phyloP scores from a whole-genome alignment of 2,329 filamentous ascomycete genomes.

The Colletotrichum filicis region DNA sequence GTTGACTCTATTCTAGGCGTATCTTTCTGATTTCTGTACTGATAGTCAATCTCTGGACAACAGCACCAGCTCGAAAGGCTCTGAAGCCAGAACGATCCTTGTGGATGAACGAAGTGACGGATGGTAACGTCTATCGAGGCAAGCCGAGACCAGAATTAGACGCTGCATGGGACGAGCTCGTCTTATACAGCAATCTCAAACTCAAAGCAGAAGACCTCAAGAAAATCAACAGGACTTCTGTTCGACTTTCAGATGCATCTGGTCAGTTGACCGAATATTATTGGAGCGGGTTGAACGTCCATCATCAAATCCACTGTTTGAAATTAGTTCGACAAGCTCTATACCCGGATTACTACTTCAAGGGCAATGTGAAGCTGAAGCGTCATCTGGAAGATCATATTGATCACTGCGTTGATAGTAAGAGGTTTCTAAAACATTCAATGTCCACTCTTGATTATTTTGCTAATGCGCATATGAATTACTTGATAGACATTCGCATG shows the following conservation, averaged over 20 bases:
- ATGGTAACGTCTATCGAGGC: neutral
- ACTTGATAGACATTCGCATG: neutral
- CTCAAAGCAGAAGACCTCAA: neutral
- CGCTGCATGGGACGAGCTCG: neutral
- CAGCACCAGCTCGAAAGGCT: neutral
- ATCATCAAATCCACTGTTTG: neutral
- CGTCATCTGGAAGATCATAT: neutral
- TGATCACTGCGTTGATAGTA: neutral
- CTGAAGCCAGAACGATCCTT: neutral
- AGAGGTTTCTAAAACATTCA: neutral
- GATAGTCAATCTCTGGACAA: neutral
- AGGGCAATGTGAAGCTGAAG: neutral
- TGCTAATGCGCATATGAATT: neutral
- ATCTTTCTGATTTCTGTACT: neutral
- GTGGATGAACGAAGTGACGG: neutral
- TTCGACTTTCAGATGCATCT: neutral
- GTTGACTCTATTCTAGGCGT: neutral
- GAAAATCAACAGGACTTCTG: neutral
- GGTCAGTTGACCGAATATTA: neutral
- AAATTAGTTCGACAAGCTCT: neutral
- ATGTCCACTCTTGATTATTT: no score
- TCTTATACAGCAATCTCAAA: neutral
- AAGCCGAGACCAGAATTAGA: neutral
- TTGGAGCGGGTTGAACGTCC: neutral
- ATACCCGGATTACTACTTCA: neutral